These are phyloP conservation scores for Thermothelomyces thermophilus DNA, from an alignment of 2,329 filamentous ascomycete species.

Conservation along the genomic window DNA sequence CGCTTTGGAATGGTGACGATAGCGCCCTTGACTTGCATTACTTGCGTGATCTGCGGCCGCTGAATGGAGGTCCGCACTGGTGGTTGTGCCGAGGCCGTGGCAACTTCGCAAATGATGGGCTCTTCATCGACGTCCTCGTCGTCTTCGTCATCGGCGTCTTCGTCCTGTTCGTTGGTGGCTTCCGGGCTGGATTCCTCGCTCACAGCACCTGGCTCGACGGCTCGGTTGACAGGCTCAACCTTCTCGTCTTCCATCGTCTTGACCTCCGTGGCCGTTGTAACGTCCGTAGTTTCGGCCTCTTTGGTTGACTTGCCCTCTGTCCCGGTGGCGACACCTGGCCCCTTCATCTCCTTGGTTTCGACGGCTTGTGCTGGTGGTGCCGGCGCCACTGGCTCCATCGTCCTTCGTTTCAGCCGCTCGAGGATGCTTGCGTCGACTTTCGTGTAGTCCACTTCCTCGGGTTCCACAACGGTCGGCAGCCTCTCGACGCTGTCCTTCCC, in stretches of 20 bases:
- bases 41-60: conserved; percentile 59
- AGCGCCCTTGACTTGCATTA: conserved; percentile 65
- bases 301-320: neutral
- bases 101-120: conserved; percentile 63
- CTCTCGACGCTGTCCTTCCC: conserved; percentile 39
- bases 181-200: conserved; percentile 23
- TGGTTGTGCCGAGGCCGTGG: conserved; percentile 48
- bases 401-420: conserved; percentile 36
- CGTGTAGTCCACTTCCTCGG: conserved; percentile 53
- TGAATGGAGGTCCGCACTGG: conserved; percentile 53
- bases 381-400: conserved; percentile 5
- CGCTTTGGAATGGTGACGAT: conserved; percentile 82
- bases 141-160: conserved; percentile 39
- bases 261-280: neutral
- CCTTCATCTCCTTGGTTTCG: conserved; percentile 5
- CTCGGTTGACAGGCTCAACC: conserved; percentile 15
- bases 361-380: neutral
- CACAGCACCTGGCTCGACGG: conserved; percentile 20
- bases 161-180: conserved; percentile 30
- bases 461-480: conserved; percentile 35
- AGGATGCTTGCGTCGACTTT: conserved; percentile 49
- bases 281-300: neutral
- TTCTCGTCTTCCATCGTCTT: neutral
- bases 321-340: neutral
- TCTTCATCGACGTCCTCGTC: conserved; percentile 52